These are phyloP conservation scores for Leishmania gerbilli DNA, from an alignment of 208 protist genomes.

Conservation along the genomic window DNA sequence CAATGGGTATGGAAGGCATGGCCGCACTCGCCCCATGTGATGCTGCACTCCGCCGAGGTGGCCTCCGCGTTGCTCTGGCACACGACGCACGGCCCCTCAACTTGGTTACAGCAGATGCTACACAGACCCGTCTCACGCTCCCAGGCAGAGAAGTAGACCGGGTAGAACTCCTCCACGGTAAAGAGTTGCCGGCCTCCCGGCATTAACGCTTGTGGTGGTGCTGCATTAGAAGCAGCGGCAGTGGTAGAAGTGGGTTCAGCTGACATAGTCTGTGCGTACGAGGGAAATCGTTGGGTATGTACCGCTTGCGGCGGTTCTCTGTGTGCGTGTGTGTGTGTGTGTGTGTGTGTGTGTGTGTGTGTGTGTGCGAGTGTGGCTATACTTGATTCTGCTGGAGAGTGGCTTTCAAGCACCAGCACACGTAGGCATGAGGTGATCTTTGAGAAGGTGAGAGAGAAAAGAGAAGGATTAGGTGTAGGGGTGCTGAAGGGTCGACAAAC, in stretches of 20 bases:
- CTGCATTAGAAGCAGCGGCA: neutral
- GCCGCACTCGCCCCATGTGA: constrained; percentile 98
- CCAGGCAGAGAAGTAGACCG: constrained; percentile 96
- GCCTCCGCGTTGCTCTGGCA: constrained; percentile 90
- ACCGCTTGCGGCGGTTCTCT: neutral
- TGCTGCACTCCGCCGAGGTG: constrained; percentile 83
- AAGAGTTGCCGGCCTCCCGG: constrained; percentile 29
- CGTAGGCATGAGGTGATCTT: neutral
- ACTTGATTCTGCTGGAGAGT: neutral
- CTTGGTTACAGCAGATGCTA: constrained; percentile 98
- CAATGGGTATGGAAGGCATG: constrained; percentile 99
- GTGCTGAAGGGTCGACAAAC: neutral
- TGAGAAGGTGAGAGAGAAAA: neutral
- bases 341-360: neutral
- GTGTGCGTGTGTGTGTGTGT: constrained; percentile 3
- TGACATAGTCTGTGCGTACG: constrained; percentile 1
- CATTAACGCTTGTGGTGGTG: neutral
- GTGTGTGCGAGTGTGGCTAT: neutral
- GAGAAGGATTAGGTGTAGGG: neutral
- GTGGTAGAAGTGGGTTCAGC: neutral
- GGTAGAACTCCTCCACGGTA: constrained; percentile 94
- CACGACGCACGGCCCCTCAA: constrained; percentile 98
- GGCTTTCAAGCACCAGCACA: neutral
- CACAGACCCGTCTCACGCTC: constrained; percentile 97
- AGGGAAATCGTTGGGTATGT: neutral